Conservation (phyloP, 1,284 basidiomycete species). For the Wolfiporia cocos region DNA sequence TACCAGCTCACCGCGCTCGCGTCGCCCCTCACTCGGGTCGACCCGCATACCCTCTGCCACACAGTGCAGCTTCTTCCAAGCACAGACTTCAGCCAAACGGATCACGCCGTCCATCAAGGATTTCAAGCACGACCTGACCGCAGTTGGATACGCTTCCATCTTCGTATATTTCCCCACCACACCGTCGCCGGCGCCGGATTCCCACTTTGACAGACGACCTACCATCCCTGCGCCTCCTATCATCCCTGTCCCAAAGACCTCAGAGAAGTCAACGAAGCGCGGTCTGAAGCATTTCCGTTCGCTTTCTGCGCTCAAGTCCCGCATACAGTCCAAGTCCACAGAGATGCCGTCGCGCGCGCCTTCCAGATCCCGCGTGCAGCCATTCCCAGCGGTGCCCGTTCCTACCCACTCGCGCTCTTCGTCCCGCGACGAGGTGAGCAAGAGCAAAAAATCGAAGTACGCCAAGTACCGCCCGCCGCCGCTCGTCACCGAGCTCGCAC, state of each 20-base stretch:
- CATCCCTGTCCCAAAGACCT: slow-evolving; percentile 6
- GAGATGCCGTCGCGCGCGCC: slow-evolving; percentile 13
- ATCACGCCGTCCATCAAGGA: slow-evolving; percentile 32
- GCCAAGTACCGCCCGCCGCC: slow-evolving; percentile 11
- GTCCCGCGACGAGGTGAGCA: slow-evolving; percentile 14
- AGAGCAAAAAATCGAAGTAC: slow-evolving; percentile 42
- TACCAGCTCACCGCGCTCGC: slow-evolving; percentile 19
- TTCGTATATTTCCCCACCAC: slow-evolving; percentile 51
- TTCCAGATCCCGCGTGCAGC: background rate
- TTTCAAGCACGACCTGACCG: slow-evolving; percentile 45
- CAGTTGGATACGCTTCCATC: slow-evolving; percentile 58
- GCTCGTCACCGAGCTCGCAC: slow-evolving; percentile 22
- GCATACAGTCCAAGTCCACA: slow-evolving; percentile 19
- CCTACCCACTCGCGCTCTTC: slow-evolving; percentile 13
- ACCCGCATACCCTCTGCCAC: slow-evolving; percentile 32
- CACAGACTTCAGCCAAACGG: slow-evolving; percentile 26
- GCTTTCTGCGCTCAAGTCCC: slow-evolving; percentile 21
- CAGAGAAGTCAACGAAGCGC: slow-evolving; percentile 13
- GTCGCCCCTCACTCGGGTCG: slow-evolving; percentile 30
- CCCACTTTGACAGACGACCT: slow-evolving; percentile 10
- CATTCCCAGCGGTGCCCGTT: background rate
- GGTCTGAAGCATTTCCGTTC: slow-evolving; percentile 25
- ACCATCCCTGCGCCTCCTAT: slow-evolving; percentile 7
- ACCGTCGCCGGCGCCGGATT: slow-evolving; percentile 18
- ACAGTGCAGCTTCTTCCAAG: slow-evolving; percentile 35